Conservation (phyloP, 805 yeast genomes). For the Wickerhamomyces mucosus region DNA sequence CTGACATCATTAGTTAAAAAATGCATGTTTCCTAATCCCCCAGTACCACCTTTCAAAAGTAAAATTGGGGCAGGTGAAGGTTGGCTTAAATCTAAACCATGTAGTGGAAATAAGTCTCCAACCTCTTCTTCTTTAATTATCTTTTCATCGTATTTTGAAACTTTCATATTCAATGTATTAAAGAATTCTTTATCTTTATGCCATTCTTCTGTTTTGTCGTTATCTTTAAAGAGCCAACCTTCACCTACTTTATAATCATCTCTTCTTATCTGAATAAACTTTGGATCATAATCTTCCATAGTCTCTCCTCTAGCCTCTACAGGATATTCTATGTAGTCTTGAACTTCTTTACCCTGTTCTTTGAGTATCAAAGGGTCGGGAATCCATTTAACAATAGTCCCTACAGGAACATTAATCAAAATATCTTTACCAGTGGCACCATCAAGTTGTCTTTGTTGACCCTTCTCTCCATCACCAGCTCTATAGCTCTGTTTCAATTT, state of each 20-base stretch:
- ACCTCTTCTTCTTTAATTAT: conserved; percentile 45
- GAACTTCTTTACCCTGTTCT: conserved; percentile 19
- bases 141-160: conserved; percentile 54
- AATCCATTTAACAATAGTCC: conserved; percentile 80
- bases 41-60: conserved; percentile 76
- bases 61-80: conserved; percentile 60
- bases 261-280: conserved; percentile 52
- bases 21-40: conserved; percentile 96
- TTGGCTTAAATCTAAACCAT: conserved; percentile 66
- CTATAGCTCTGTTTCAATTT: conserved; percentile 55
- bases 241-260: conserved; percentile 56
- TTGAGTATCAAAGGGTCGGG: conserved; percentile 52
- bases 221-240: conserved; percentile 86
- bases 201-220: conserved; percentile 48
- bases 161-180: conserved; percentile 49
- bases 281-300: conserved; percentile 25
- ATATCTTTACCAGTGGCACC: conserved; percentile 81
- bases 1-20: conserved; percentile 76
- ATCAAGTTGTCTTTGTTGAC: conserved; percentile 69
- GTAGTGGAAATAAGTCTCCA: conserved; percentile 65
- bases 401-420: conserved; percentile 81
- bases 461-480: conserved; percentile 66
- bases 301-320: conserved; percentile 23
- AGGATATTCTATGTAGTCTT: conserved; percentile 5
- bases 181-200: conserved; percentile 63